Evolutionary conservation across 305 asterid species (phyloP), one percentile per base, ranked within the genome.

Genomic region (Fraxinus latifolia): DNA sequence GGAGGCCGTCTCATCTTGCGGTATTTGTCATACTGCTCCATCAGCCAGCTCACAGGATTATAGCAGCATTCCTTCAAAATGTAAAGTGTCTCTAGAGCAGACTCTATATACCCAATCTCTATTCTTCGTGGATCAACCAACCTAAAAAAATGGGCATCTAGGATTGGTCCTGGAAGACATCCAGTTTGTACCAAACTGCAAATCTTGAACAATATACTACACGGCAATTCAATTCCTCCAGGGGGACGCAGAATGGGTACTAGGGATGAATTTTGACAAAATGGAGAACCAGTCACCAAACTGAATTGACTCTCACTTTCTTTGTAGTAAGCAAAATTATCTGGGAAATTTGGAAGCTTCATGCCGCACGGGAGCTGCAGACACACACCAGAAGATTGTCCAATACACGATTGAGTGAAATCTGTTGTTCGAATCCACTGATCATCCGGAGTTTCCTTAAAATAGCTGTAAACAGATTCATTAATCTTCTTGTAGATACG

Each of bases 391-490:
- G 99, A 93, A 77, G 99, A 90, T 58, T 93, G 97, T 55, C 99
- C 99, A 7, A 94, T 92, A 70, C 84, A 84, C 9, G 88, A 87
- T 50, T 82, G 79, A 44, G 99, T 89, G 78, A 93, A 96, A 81
- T 96, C 98, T 8, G 96, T 92, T 3, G 99, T 94, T 85, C 99
- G 89, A 37, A 93, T 85, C 97, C 97, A 96, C 80, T 92, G 98
- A 37, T 93, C 97, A 78, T 95, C 97, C 23, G 88, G 90, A 71
- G 89, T 80, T 44, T 90, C 92, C 83, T 0, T 32, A 50, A 1
- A 91, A 81, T 25, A 94, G 90, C 89, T 80, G 73, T 47, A 79
- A 6, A 29, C 1, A n/a, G 93, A 89, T 17, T 9, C 83, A 1
- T 36, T 76, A 14, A 82, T 78, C 89, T 89, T 89, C 89, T 89